A percentile compares a stretch with the other conserved stretches of the same genome.
Evolutionary conservation across 2,329 filamentous ascomycete genomes (phyloP).

Genomic region (Furcasterigmium furcatum): DNA sequence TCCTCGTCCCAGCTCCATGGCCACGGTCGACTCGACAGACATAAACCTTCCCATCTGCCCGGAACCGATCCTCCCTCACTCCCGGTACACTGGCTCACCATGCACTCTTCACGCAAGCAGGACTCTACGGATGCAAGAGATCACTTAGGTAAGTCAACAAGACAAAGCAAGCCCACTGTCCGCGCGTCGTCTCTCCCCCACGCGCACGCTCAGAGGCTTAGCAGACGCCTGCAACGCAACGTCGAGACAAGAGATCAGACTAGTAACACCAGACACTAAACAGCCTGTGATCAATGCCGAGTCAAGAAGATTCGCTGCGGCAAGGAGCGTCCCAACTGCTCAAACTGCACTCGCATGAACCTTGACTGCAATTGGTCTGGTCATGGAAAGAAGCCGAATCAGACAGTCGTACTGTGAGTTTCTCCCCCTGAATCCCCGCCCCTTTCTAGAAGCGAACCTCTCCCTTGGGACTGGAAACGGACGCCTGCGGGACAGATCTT

Average conservation of each 20-base stretch:
- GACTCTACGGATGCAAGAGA: neutral
- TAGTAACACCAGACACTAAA: neutral
- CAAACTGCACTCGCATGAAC: constrained; percentile 2
- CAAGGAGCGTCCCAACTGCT: constrained; percentile 2
- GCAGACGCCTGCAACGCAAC: too few relatives aligned
- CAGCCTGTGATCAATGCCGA: constrained; percentile 2
- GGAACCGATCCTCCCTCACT: too few relatives aligned
- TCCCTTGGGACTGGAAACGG: too few relatives aligned
- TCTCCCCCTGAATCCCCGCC: too few relatives aligned
- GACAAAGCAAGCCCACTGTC: neutral
- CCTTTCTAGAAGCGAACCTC: too few relatives aligned
- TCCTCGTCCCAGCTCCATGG: too few relatives aligned
- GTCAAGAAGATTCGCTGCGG: constrained; percentile 3
- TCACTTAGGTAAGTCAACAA: neutral
- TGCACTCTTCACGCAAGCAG: neutral
- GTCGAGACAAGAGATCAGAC: neutral
- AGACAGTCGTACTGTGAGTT: neutral
- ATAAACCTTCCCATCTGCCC: too few relatives aligned
- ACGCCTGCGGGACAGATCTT: too few relatives aligned
- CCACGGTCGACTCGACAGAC: too few relatives aligned
- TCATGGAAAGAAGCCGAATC: constrained; percentile 2
- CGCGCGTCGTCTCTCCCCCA: too few relatives aligned
- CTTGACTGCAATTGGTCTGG: constrained; percentile 3
- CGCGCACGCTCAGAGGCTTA: too few relatives aligned
- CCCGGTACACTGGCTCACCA: neutral